A percentile compares a stretch with the other conserved stretches of the same genome.
Conservation (phyloP, 768 basidiomycete genomes). For the Lentinula sp. region DNA sequence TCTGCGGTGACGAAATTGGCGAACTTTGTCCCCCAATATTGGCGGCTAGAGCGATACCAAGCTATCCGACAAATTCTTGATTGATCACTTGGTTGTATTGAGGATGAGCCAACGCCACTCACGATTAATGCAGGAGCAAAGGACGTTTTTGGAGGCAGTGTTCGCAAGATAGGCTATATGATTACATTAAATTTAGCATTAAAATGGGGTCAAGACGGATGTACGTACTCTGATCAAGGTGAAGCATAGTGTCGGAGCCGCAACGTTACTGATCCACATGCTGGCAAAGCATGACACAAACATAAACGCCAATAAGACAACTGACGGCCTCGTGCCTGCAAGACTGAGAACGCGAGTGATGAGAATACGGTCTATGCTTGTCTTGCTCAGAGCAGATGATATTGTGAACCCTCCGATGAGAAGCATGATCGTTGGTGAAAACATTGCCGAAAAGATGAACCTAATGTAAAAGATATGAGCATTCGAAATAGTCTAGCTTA, state of each 20-base stretch:
- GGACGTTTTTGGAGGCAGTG: constrained; percentile 76
- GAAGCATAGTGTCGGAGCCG: constrained; percentile 95
- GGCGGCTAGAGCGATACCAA: constrained; percentile 95
- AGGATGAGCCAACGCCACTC: constrained; percentile 23
- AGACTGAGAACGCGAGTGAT: constrained; percentile 88
- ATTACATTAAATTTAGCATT: background rate
- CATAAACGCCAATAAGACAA: constrained; percentile 92
- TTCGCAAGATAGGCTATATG: constrained; percentile 83
- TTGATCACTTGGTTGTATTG: background rate
- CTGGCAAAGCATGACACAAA: constrained; percentile 94
- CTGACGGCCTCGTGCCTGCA: constrained; percentile 82
- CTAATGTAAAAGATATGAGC: constrained; percentile 30
- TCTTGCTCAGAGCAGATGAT: constrained; percentile 92
- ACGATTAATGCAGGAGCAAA: constrained; percentile 93
- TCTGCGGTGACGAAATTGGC: constrained; percentile 97
- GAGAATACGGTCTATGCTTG: constrained; percentile 86
- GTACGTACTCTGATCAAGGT: constrained; percentile 81
- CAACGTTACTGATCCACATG: constrained; percentile 99
- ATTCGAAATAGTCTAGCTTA: background rate
- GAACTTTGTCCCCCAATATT: constrained; percentile 98
- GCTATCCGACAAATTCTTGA: constrained; percentile 32
- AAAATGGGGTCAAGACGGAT: constrained; percentile 3
- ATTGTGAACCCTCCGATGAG: constrained; percentile 98
- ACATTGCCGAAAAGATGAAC: constrained; percentile 92
- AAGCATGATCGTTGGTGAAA: constrained; percentile 97